Evolutionary conservation across 2,329 filamentous ascomycete species (phyloP).

Genomic region (Sphaerulina populicola): DNA sequence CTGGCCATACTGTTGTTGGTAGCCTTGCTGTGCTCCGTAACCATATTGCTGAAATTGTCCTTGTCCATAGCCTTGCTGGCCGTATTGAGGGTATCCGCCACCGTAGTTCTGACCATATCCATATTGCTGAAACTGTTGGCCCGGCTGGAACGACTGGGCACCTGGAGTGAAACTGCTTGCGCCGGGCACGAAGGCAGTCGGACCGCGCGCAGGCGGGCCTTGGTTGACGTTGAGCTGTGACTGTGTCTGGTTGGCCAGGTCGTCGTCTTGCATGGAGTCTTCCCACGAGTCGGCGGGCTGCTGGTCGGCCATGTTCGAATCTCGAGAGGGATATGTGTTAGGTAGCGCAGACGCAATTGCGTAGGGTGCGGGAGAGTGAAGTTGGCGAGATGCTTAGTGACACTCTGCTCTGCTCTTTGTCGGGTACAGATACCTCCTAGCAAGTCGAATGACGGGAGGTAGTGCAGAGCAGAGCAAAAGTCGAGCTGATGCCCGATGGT

Average conservation of each 20-base stretch:
- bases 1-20: constrained; percentile 38
- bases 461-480: too few relatives aligned
- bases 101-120: constrained; percentile 35
- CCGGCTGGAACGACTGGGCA: constrained; percentile 29
- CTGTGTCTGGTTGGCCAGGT: constrained; percentile 34
- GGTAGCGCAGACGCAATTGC: too few relatives aligned
- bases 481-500: too few relatives aligned
- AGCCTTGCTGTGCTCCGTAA: constrained; percentile 7
- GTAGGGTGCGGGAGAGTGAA: too few relatives aligned
- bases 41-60: background rate
- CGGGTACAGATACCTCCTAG: too few relatives aligned
- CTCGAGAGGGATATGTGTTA: background rate
- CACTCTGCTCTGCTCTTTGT: too few relatives aligned
- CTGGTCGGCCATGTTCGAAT: constrained; percentile 24
- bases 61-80: constrained; percentile 20
- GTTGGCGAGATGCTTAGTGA: too few relatives aligned
- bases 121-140: constrained; percentile 36
- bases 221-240: constrained; percentile 32
- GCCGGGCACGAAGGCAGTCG: constrained; percentile 30
- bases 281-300: constrained; percentile 67
- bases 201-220: constrained; percentile 16
- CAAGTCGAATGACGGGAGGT: too few relatives aligned
- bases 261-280: constrained; percentile 35
- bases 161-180: constrained; percentile 33
- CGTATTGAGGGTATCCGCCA: constrained; percentile 29